A percentile compares a stretch with the other conserved stretches of the same genome.
Conservation (phyloP, 768 basidiomycete genomes). For the Leccinellum rugosiceps region DNA sequence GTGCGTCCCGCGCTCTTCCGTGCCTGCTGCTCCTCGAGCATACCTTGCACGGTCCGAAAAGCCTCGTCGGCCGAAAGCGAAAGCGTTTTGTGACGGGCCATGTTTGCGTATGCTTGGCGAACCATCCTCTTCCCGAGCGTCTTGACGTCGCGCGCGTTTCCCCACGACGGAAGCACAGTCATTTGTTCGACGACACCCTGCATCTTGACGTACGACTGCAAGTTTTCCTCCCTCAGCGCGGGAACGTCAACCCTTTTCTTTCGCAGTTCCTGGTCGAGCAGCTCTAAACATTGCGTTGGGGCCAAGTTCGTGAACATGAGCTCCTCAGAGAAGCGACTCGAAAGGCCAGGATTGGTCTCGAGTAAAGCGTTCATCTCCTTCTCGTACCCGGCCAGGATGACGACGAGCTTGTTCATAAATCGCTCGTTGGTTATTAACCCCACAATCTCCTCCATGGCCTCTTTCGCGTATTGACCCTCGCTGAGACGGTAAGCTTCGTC, state of each 20-base stretch:
- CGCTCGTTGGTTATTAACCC: neutral
- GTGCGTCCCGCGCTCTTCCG: neutral
- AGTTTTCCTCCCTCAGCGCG: neutral
- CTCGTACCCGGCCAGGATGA: neutral
- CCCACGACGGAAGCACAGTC: neutral
- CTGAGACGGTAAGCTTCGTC: neutral
- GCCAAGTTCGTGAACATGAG: neutral
- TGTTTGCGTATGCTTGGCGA: neutral
- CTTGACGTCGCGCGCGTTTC: neutral
- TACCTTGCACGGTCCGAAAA: neutral
- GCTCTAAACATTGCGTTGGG: neutral
- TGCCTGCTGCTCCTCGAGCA: neutral
- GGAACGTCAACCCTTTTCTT: neutral
- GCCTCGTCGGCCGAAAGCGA: neutral
- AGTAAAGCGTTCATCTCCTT: neutral
- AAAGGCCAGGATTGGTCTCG: neutral
- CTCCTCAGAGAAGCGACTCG: neutral
- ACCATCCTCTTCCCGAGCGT: neutral
- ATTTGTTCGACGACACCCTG: neutral
- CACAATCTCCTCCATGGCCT: neutral
- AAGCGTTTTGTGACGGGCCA: neutral
- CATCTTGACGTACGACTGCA: neutral
- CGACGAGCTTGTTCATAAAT: neutral
- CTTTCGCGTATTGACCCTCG: neutral
- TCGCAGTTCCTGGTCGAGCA: neutral